Base-by-base conservation (phyloP, 176 grass and related monocot species). In the Aegilops tauschii region DNA sequence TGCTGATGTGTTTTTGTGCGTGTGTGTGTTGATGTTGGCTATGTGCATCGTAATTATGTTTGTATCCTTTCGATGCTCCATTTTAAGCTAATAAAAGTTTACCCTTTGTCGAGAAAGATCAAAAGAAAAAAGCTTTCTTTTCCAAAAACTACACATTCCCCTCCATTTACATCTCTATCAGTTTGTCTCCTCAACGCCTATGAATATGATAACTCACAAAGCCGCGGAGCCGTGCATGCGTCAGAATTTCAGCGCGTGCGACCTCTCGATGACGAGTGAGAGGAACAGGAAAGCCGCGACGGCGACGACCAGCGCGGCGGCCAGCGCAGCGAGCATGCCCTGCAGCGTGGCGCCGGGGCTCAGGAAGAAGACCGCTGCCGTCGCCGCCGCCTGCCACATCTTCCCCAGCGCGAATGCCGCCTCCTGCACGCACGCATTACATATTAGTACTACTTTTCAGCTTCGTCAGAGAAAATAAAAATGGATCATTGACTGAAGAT, bases 351-450 rank as follows among this genome's bases (percentile, higher is more conserved):
- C 8, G 47, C 74, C 29, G 47, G 74, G 74, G 17, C 74, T 77
- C 47, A 77, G 74, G 74, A 77, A 77, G 47, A 77, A 77, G 28
- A 77, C 74, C 28, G 74, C 74, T 5, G 74, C 47, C 28, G 74
- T 77, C 47, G 74, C 74, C 16, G 47, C 74, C 17, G 74, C 74
- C 28, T 77, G 74, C 74, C 74, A 77, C 74, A 77, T 77, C 74
- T 77, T 77, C 16, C 73, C 73, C 16, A 54, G 73, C 9, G 74
- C 74, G 47, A 77, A 77, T 5, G 73, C 73, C 73, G 44, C 47
- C 17, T 77, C 73, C 73, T 77, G 9, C 59, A 62, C 8, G 59
- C 59, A 61, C 7, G 58, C 58, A 62, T 23, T 58, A 23, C 21
- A 23, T 62, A 23, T 61, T 61, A 21, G 1, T 61, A 44, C 42